Conservation (phyloP, 2,329 filamentous ascomycete genomes). For the Venturia asperata region DNA sequence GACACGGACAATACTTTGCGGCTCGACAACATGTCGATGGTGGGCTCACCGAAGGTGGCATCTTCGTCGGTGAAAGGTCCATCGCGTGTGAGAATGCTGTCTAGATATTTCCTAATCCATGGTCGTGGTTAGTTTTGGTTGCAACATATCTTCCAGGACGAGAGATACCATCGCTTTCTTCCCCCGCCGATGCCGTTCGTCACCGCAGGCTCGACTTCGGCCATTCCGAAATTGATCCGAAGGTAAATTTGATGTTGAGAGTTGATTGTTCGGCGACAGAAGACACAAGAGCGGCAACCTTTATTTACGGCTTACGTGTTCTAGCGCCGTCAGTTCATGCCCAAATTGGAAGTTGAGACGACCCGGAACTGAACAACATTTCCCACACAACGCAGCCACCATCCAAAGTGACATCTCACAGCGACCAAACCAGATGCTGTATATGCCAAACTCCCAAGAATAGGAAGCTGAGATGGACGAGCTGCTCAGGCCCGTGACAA, state of each 20-base stretch:
- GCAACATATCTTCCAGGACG: not conserved
- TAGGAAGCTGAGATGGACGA: constrained; percentile 38
- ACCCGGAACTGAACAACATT: not conserved
- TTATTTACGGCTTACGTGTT: constrained; percentile 2
- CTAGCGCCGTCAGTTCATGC: not conserved
- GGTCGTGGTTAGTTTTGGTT: not conserved
- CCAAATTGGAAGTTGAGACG: not conserved
- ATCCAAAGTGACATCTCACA: not conserved
- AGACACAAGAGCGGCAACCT: not conserved
- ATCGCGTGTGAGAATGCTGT: constrained; percentile 66
- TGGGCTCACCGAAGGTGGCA: constrained; percentile 39
- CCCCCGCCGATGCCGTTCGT: not conserved
- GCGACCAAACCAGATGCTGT: not conserved
- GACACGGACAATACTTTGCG: constrained; percentile 26
- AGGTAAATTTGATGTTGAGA: not conserved
- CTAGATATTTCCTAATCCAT: constrained; percentile 65
- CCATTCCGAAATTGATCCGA: constrained; percentile 1
- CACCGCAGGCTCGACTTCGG: not conserved
- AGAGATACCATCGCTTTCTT: constrained; percentile 4
- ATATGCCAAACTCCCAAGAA: not conserved
- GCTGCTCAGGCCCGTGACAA: constrained; percentile 43
- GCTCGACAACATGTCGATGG: constrained; percentile 29
- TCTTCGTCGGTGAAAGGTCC: constrained; percentile 76
- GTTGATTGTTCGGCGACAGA: not conserved
- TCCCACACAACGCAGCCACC: not conserved